Conservation (phyloP, 495 filamentous ascomycete genomes). For the Penicillium taxi region DNA sequence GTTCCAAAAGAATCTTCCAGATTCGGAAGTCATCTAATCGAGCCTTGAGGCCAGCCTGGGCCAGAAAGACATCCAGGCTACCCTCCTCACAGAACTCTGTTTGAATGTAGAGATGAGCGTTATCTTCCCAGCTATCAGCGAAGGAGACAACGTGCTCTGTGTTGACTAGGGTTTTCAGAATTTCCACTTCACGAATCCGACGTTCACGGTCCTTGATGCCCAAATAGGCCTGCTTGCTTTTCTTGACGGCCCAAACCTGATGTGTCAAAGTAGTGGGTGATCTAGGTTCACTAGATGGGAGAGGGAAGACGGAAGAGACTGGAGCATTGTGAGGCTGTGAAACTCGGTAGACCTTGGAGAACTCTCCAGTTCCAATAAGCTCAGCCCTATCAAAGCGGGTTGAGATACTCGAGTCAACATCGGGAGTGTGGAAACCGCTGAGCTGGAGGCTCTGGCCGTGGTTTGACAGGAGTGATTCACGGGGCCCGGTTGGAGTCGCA, state of each 20-base stretch:
- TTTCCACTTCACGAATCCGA: conserved; percentile 71
- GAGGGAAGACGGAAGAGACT: conserved; percentile 39
- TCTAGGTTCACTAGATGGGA: conserved; percentile 25
- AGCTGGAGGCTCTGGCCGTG: conserved; percentile 46
- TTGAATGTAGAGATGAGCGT: conserved; percentile 82
- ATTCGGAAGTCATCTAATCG: conserved; percentile 94
- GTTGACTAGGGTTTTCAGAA: conserved; percentile 61
- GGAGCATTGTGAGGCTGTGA: conserved; percentile 39
- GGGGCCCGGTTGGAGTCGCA: conserved; percentile 71
- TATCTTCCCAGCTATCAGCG: conserved; percentile 76
- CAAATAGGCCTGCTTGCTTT: conserved; percentile 67
- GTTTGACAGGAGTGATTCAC: conserved; percentile 49
- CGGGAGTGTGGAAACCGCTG: conserved; percentile 48
- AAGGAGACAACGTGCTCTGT: conserved; percentile 78
- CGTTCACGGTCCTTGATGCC: conserved; percentile 66
- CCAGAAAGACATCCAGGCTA: conserved; percentile 74
- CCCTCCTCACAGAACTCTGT: conserved; percentile 94
- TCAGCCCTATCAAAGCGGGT: conserved; percentile 70
- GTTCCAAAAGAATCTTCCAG: conserved; percentile 91
- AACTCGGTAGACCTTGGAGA: conserved; percentile 86
- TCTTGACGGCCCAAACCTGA: conserved; percentile 86
- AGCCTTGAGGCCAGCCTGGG: conserved; percentile 67
- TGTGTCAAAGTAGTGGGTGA: conserved; percentile 38
- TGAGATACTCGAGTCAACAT: conserved; percentile 61
- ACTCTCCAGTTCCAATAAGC: conserved; percentile 76